Conservation (phyloP, 2,329 filamentous ascomycete species). For the Rhynchosporium graminicola region DNA sequence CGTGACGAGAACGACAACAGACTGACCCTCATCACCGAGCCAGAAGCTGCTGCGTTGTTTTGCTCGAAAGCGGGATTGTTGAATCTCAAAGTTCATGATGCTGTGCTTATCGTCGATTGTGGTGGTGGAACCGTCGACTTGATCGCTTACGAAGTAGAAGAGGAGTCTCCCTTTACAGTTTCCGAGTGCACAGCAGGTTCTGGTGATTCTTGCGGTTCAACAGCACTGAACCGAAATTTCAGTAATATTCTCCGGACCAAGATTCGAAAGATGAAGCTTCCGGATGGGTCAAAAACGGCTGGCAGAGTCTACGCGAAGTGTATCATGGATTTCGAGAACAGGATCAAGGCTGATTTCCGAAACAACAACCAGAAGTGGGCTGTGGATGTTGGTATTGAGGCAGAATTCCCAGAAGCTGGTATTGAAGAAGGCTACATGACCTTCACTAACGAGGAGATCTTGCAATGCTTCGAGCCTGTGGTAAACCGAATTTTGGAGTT, state of each 20-base stretch:
- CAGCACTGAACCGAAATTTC: constrained; percentile 95
- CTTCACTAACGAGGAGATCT: constrained; percentile 97
- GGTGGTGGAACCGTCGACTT: constrained; percentile 98
- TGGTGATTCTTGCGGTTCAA: constrained; percentile 97
- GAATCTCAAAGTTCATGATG: constrained; percentile 97
- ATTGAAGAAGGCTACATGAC: constrained; percentile 99
- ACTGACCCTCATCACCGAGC: constrained; percentile 90
- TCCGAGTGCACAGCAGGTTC: constrained; percentile 97
- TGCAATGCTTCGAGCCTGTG: constrained; percentile 98
- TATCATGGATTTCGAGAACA: constrained; percentile 99
- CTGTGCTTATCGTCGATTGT: constrained; percentile 97
- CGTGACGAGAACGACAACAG: constrained; percentile 98
- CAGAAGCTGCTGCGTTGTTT: constrained; percentile 95
- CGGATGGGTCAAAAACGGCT: constrained; percentile 95
- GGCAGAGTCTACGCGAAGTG: constrained; percentile 98
- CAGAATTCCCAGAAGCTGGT: constrained; percentile 94
- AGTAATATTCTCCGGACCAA: constrained; percentile 97
- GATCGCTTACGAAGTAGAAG: constrained; percentile 98
- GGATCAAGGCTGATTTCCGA: constrained; percentile 98
- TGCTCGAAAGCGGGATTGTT: constrained; percentile 95
- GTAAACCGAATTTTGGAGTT: constrained; percentile 96
- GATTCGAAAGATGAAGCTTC: constrained; percentile 98
- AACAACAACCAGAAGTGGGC: constrained; percentile 99
- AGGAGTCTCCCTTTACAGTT: constrained; percentile 95
- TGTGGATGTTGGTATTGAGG: constrained; percentile 97